Conservation (phyloP, 257 asterid species). For the Nemophila menziesii region DNA sequence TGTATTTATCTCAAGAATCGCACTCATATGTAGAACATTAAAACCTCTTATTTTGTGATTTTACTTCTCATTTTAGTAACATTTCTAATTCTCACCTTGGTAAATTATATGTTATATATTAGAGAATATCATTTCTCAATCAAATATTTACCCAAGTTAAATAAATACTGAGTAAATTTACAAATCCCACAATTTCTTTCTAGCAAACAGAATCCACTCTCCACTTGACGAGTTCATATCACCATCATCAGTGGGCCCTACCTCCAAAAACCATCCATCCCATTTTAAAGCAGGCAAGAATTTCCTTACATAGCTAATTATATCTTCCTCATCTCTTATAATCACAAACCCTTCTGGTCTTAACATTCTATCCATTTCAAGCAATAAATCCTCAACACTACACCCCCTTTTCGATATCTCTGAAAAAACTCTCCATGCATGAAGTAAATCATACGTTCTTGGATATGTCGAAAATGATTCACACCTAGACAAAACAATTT, state of each 20-base stretch:
- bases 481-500: slow-evolving; percentile 57
- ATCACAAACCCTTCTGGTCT: slow-evolving; percentile 84
- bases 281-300: slow-evolving; percentile 56
- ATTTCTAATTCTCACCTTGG: too few species aligned
- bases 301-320: slow-evolving; percentile 40
- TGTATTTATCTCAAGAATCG: too few species aligned
- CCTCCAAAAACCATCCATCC: slow-evolving; percentile 81
- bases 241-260: slow-evolving; percentile 53
- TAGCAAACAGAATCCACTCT: slow-evolving; percentile 61
- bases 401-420: slow-evolving; percentile 58
- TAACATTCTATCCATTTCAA: slow-evolving; percentile 84
- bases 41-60: too few species aligned
- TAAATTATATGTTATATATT: too few species aligned
- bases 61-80: too few species aligned
- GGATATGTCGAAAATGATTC: slow-evolving; percentile 94
- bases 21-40: too few species aligned
- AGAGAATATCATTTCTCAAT: too few species aligned
- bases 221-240: slow-evolving; percentile 43
- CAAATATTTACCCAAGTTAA: too few species aligned
- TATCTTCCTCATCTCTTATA: slow-evolving; percentile 55
- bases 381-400: slow-evolving; percentile 66
- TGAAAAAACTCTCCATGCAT: slow-evolving; percentile 72
- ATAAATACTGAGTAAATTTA: too few species aligned
- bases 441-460: slow-evolving; percentile 85
- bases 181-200: slow-evolving; percentile 56